Base-by-base conservation (phyloP, 2,329 filamentous ascomycete species). In the Emergomyces orientalis region DNA sequence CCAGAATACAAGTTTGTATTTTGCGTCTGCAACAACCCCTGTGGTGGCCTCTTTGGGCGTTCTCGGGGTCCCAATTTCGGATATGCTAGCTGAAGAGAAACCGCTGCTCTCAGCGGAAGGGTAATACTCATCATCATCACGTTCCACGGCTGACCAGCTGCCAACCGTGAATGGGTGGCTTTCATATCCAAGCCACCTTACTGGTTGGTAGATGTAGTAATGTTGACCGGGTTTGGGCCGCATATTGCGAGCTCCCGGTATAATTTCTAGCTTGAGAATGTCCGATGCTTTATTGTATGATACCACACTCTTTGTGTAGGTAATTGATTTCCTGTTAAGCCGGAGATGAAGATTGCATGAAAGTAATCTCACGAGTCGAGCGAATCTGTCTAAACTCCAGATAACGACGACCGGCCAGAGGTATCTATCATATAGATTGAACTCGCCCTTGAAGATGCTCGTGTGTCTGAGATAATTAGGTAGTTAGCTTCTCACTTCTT, bases 131-230 rank as follows among this genome's bases (percentile, higher is more conserved):
- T 34, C 47, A 19, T 59, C 37, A 37, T 43, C n/a, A 30, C 39
- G 34, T 9, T 37, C 37, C 19, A 60, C 22, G 7, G 47, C 19
- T 41, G 49, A 37, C 64, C 66, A 69, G 45, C 62, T 65, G 11
- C 69, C 75, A 1, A 77, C 64, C 0, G 75, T 78, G 67, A 82
- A 81, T 1, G 80, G 80, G 64, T 82, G 80, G 62, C 76, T 81
- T 61, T 82, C 77, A 67, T 77, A 81, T 0, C 76, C 72, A 25
- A 71, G 69, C 58, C 76, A 71, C 30, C 70, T 71, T 2, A 74
- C 63, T 0, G 76, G 73, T 54, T 75, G 72, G 62, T 81, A 80
- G 8, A 82, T 69, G 67, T 77, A 81, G 64, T 80, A 82, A 67
- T 80, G 78, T 11, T 76, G 74, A 5, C 80, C 80, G 17, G 79